These are phyloP conservation scores for Fusarium sp. DNA, from an alignment of 2,329 filamentous ascomycete species.

Conservation along the genomic window DNA sequence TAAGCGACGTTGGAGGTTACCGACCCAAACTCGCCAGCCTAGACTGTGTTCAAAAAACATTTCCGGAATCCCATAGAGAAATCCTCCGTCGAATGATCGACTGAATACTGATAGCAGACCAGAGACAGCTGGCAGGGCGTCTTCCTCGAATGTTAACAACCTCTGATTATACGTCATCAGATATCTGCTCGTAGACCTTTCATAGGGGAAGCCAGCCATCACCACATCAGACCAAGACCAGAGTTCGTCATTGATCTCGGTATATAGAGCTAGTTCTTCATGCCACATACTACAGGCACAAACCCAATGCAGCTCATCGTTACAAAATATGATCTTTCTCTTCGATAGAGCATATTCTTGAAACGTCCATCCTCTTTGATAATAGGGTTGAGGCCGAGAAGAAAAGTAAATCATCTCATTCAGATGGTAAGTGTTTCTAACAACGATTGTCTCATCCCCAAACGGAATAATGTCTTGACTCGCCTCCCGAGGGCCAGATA, in stretches of 20 bases:
- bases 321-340: background rate
- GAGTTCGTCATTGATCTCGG: background rate
- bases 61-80: background rate
- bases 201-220: background rate
- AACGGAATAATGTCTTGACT: background rate
- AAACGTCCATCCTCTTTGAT: background rate
- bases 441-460: background rate
- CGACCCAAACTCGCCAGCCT: background rate
- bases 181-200: rapidly evolving
- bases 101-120: background rate
- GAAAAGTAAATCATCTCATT: background rate
- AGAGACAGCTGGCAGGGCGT: background rate
- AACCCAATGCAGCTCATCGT: background rate
- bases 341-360: background rate
- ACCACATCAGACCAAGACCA: too few relatives aligned
- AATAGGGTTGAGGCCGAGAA: too few relatives aligned
- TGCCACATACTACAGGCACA: background rate
- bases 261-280: background rate
- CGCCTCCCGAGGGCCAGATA: background rate
- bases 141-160: background rate
- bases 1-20: background rate
- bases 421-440: background rate
- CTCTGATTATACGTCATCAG: background rate
- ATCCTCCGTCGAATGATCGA: background rate
- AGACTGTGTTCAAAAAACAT: background rate